Conservation (phyloP, 495 filamentous ascomycete genomes). For the Podospora anserina region DNA sequence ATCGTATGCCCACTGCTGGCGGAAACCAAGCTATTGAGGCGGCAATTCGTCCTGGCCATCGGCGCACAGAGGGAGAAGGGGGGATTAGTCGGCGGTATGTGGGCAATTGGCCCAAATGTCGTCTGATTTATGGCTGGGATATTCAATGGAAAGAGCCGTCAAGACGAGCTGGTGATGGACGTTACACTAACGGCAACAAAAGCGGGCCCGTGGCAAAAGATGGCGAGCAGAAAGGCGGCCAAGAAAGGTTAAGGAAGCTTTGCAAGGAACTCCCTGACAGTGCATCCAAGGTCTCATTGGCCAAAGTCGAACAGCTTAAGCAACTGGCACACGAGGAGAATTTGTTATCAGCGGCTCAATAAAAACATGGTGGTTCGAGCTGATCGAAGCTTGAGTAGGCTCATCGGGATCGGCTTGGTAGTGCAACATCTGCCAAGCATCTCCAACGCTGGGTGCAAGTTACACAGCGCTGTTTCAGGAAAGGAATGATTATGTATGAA, state of each 20-base stretch:
- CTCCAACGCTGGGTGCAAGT: background rate
- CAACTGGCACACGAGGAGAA: background rate
- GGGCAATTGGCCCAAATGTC: constrained; percentile 11
- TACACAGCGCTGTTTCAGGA: background rate
- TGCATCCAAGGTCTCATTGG: background rate
- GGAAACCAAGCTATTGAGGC: constrained; percentile 11
- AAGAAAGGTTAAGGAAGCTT: background rate
- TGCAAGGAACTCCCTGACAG: background rate
- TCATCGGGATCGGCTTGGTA: background rate
- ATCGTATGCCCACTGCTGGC: constrained; percentile 6
- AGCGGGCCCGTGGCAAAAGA: constrained; percentile 1
- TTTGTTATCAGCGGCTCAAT: background rate
- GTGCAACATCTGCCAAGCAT: background rate
- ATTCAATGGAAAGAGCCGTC: constrained; percentile 6
- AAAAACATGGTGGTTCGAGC: background rate
- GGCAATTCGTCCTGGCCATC: constrained; percentile 18
- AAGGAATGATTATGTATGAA: background rate
- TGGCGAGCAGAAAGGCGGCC: background rate
- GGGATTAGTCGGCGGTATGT: constrained; percentile 3
- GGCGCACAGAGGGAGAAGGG: constrained; percentile 2
- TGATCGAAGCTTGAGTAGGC: background rate
- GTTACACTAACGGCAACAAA: background rate
- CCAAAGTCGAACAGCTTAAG: background rate
- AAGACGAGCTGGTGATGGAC: background rate
- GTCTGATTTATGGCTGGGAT: background rate